Conservation (phyloP, 768 basidiomycete genomes). For the Trametes villosa region DNA sequence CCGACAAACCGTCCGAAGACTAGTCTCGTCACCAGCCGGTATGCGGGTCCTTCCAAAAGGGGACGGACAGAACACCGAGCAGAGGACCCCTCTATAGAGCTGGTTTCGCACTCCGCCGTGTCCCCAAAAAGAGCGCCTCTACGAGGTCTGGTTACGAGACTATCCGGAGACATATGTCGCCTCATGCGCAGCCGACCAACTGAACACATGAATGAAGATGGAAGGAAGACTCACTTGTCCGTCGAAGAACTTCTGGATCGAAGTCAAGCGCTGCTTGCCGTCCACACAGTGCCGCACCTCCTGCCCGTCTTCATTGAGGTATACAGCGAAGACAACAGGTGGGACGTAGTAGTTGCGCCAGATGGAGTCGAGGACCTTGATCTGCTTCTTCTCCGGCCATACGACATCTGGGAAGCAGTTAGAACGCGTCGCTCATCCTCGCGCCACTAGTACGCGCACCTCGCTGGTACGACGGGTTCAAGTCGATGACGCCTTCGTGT, state of each 20-base stretch:
- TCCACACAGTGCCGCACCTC: slow-evolving; percentile 51
- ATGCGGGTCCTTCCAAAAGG: too few relatives aligned
- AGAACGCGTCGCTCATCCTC: not conserved
- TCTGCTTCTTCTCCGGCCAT: slow-evolving; percentile 73
- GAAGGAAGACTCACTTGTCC: slow-evolving; percentile 40
- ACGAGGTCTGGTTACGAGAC: too few relatives aligned
- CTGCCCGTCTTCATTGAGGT: slow-evolving; percentile 45
- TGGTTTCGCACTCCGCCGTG: too few relatives aligned
- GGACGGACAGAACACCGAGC: too few relatives aligned
- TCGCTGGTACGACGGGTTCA: slow-evolving; percentile 75
- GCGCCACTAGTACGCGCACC: slow-evolving; percentile 42
- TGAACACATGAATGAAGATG: not conserved
- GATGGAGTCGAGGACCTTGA: slow-evolving; percentile 53
- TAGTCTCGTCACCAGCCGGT: too few relatives aligned
- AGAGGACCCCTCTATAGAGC: too few relatives aligned
- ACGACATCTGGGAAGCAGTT: slow-evolving; percentile 71
- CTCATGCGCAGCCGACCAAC: not conserved
- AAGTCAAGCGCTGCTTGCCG: slow-evolving; percentile 57
- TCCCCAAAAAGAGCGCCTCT: too few relatives aligned
- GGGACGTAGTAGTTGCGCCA: slow-evolving; percentile 59
- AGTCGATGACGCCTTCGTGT: slow-evolving; percentile 70
- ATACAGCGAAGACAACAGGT: slow-evolving; percentile 52
- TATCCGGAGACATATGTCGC: not conserved
- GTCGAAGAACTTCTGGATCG: slow-evolving; percentile 52
- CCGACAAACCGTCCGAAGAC: too few relatives aligned